These are phyloP conservation scores for Elymus sibiricus DNA, from an alignment of 176 grass and related monocot species.

Conservation along the genomic window DNA sequence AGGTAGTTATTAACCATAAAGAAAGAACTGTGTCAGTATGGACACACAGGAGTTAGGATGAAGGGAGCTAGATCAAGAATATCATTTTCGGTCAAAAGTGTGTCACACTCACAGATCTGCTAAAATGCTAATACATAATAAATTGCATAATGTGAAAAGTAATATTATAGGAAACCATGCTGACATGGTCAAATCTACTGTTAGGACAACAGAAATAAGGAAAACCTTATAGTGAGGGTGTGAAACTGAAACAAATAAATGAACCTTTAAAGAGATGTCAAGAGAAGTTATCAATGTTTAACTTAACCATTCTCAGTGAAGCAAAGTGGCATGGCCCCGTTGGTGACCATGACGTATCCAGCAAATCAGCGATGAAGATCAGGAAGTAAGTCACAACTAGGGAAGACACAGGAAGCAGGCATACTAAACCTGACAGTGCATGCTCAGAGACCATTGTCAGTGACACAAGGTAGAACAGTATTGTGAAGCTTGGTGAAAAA, in stretches of 20 bases:
- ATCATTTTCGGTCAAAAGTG: not conserved
- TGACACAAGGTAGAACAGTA: not conserved
- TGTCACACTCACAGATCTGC: not conserved
- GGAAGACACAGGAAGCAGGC: not conserved
- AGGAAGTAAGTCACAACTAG: not conserved
- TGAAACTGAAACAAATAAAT: not conserved
- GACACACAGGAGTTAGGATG: not conserved
- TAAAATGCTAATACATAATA: not conserved
- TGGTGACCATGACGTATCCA: not conserved
- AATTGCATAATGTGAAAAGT: not conserved
- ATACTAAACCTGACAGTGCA: not conserved
- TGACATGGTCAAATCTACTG: not conserved
- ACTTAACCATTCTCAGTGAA: slow-evolving; percentile 12
- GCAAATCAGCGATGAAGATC: not conserved
- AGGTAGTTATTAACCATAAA: not conserved
- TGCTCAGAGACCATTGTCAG: not conserved
- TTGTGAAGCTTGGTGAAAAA: not conserved
- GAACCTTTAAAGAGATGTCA: slow-evolving; percentile 3
- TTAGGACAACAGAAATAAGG: not conserved
- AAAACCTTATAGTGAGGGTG: not conserved
- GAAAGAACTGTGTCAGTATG: not conserved
- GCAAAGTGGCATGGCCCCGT: not conserved
- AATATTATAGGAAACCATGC: not conserved
- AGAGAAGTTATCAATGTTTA: slow-evolving; percentile 8
- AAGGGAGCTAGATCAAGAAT: not conserved